Base-by-base conservation (phyloP, 176 grass and related monocot species). In the Avena sativa region DNA sequence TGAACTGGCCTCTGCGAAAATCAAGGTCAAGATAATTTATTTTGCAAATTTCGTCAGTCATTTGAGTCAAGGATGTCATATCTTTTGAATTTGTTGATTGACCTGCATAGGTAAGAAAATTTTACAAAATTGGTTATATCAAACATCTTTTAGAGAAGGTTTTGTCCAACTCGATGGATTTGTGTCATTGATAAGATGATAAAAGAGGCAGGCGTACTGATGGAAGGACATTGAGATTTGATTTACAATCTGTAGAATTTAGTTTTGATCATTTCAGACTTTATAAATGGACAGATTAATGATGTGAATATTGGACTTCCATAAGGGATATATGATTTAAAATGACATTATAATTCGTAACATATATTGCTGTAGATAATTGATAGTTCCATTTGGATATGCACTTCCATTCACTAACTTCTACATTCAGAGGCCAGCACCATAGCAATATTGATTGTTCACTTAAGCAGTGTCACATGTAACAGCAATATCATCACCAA, bases 81-180 rank as follows among this genome's bases (percentile, higher is more conserved):
- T 23, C 48, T 79, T 20, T 53, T 44, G 49, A 73, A 17, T 53
- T 79, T 74, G 20, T 76, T 32, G 9, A 59, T 47, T 25, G 66
- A 50, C 58, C 74, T 84, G 74, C 59, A 52, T 62, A 30, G 9
- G 78, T 40, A 55, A 74, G 85, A 58, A 70, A 79, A 58, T 80
- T 91, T 67, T 81, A 87, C 85, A 87, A 87, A 84, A 49, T 55
- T 83, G 67, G 21, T 6, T 75, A 79, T 4, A 36, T 16, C 73
- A 30, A 47, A 46, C 55, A 10, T 50, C 47, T 87, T 87, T 73
- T 56, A 83, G 78, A 48, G 46, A 83, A 72, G 72, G 13, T 53
- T 51, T 64, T 53, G 74, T 55, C 21, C 76, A 65, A 46, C 62
- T 57, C 16, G 3, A 79, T 90, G 89, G 72, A 64, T 70, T 50